phyloP scores from a whole-genome alignment of 305 asterid genomes.

The Rubia peregrina region DNA sequence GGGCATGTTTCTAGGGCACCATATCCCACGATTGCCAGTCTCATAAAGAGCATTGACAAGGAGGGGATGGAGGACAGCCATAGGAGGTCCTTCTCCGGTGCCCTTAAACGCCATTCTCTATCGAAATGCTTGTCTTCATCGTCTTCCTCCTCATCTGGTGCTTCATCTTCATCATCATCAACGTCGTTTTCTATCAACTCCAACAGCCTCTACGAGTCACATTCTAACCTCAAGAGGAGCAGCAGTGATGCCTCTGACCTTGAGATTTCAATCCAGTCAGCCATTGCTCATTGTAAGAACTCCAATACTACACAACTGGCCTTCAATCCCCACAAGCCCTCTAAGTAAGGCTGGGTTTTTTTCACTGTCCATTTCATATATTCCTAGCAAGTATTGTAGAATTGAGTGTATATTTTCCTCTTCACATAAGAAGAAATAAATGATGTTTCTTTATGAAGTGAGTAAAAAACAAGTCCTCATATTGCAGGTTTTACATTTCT shows the following conservation, averaged over 20 bases:
- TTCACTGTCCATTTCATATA: conserved; percentile 22
- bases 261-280: conserved; percentile 72
- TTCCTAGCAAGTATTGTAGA: conserved; percentile 19
- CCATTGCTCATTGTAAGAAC: conserved; percentile 88
- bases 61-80: conserved; percentile 29
- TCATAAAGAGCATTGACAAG: conserved; percentile 34
- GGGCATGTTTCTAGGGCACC: conserved; percentile 25
- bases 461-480: background rate
- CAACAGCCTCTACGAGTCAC: conserved; percentile 34
- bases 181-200: conserved; percentile 44
- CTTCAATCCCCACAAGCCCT: conserved; percentile 23
- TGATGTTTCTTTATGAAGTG: background rate
- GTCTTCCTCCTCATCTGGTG: conserved; percentile 36
- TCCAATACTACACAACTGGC: conserved; percentile 34
- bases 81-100: conserved; percentile 74
- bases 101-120: conserved; percentile 56
- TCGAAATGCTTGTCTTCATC: conserved; percentile 44
- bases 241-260: conserved; percentile 55
- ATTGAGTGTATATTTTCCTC: conserved; percentile 15
- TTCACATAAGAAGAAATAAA: conserved; percentile 4
- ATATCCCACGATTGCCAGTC: conserved; percentile 40
- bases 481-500: background rate
- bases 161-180: conserved; percentile 25
- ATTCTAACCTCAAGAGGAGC: conserved; percentile 42
- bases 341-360: conserved; percentile 14